Evolutionary conservation across 2,329 filamentous ascomycete genomes (phyloP).

Genomic region (Karstenula rhodostoma): DNA sequence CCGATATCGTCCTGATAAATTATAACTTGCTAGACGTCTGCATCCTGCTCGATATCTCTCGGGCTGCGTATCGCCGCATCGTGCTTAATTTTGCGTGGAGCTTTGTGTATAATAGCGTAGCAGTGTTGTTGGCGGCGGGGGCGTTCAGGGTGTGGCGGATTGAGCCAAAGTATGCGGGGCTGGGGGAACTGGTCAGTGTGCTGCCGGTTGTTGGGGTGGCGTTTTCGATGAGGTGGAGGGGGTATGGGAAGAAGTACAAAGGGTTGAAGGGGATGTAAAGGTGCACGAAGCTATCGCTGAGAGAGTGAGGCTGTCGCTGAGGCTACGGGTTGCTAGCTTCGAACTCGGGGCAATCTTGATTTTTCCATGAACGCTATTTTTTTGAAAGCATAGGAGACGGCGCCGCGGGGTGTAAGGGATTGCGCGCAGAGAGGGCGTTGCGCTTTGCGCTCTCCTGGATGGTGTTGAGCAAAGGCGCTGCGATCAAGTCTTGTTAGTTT

Average conservation of each 20-base stretch:
- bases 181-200: slow-evolving; percentile 79
- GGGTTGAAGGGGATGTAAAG: slow-evolving; percentile 1
- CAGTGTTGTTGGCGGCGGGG: slow-evolving; percentile 71
- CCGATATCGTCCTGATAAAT: slow-evolving; percentile 73
- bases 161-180: slow-evolving; percentile 69
- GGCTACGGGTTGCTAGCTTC: neutral
- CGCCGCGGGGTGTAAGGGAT: no score
- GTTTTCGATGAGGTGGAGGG: slow-evolving; percentile 55
- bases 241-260: slow-evolving; percentile 33
- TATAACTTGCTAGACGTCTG: slow-evolving; percentile 65
- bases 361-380: neutral
- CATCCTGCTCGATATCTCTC: slow-evolving; percentile 64
- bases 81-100: slow-evolving; percentile 76
- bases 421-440: no score
- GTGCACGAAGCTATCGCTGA: no score
- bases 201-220: slow-evolving; percentile 71
- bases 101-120: slow-evolving; percentile 73
- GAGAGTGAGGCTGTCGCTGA: no score
- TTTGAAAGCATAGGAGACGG: no score
- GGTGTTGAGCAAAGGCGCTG: no score
- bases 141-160: slow-evolving; percentile 61
- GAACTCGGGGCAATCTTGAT: neutral
- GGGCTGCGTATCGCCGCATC: slow-evolving; percentile 51
- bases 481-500: no score
- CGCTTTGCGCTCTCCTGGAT: no score